Conservation (phyloP, 352 stramenopile species). For the Blastocystis sp. region DNA sequence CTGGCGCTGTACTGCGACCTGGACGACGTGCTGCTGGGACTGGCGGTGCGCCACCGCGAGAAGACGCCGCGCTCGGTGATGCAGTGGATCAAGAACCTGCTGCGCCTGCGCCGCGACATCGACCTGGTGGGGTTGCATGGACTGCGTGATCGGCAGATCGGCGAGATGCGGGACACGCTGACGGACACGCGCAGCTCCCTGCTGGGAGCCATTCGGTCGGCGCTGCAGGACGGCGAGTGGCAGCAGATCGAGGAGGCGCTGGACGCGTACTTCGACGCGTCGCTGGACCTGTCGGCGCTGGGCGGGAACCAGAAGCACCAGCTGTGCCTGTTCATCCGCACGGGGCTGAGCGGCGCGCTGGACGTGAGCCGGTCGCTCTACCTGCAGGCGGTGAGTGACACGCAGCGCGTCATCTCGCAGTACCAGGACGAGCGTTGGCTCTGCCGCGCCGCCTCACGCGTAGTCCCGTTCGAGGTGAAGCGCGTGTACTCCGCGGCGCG, state of each 20-base stretch:
- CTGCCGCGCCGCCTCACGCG: background rate
- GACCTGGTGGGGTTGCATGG: background rate
- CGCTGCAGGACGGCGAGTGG: background rate
- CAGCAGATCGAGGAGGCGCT: background rate
- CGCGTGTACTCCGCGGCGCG: background rate
- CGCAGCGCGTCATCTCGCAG: background rate
- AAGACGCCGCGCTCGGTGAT: background rate
- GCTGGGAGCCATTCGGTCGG: background rate
- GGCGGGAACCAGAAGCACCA: conserved; percentile 19
- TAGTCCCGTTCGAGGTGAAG: conserved; percentile 19
- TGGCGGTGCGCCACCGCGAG: background rate
- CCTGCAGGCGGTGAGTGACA: conserved; percentile 20
- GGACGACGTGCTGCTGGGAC: conserved; percentile 1
- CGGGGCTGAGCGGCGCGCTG: background rate
- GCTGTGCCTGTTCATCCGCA: conserved; percentile 15
- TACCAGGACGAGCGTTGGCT: background rate
- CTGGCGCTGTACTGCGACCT: conserved; percentile 24
- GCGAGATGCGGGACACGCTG: background rate
- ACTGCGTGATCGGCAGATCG: background rate
- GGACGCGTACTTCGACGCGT: background rate
- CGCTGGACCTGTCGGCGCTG: background rate
- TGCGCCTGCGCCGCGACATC: conserved; percentile 5
- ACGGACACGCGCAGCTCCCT: background rate
- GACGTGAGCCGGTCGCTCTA: conserved; percentile 29
- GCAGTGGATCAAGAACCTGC: background rate